These are phyloP conservation scores for Adansonia digitata DNA, from an alignment of 345 rosid genomes.

Conservation along the genomic window DNA sequence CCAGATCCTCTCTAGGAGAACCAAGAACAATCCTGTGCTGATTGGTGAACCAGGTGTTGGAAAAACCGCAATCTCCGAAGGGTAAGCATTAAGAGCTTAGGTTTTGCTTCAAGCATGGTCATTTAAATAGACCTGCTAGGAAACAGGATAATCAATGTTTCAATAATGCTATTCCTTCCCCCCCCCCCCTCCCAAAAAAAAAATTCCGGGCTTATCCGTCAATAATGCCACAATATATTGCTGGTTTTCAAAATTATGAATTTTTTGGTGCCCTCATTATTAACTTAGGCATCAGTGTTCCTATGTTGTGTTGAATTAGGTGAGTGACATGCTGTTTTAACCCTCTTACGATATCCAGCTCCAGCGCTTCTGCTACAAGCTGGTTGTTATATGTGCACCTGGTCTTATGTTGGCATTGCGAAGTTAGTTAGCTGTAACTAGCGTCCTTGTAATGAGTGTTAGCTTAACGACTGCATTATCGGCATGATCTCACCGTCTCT, in stretches of 20 bases:
- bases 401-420: constrained; percentile 8
- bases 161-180: background rate
- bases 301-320: background rate
- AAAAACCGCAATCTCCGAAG: constrained; percentile 98
- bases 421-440: background rate
- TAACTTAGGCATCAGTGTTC: background rate
- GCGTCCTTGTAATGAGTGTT: background rate
- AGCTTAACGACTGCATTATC: background rate
- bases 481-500: constrained; percentile 4
- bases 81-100: constrained; percentile 51
- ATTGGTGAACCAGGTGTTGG: constrained; percentile 99
- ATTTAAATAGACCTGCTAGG: constrained; percentile 6
- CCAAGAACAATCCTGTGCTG: constrained; percentile 96
- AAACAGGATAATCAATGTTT: background rate
- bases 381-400: background rate
- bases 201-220: background rate
- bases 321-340: background rate
- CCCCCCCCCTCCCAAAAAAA: too few species aligned
- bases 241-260: background rate
- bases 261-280: background rate
- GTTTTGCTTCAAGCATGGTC: background rate
- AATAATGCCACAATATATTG: background rate
- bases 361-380: background rate
- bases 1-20: constrained; percentile 96
- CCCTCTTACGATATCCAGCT: background rate